Conservation (phyloP, 139 green algal genomes). For the Yamagishiella unicocca region DNA sequence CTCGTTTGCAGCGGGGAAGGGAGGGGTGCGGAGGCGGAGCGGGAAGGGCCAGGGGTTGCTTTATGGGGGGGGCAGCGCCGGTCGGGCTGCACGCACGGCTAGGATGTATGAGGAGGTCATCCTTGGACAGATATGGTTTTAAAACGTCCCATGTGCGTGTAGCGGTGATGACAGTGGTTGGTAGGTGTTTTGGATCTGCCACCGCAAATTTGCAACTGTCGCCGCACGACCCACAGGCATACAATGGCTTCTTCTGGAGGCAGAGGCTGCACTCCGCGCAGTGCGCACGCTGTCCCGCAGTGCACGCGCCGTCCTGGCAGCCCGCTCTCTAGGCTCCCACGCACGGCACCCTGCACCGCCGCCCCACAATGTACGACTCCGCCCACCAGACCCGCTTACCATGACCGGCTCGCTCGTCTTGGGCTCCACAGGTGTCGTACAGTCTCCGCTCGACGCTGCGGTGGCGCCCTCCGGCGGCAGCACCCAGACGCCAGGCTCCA, state of each 20-base stretch:
- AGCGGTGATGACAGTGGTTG: no score
- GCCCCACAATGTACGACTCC: not conserved
- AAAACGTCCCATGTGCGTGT: no score
- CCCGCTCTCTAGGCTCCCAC: not conserved
- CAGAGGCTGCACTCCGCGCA: not conserved
- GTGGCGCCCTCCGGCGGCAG: not conserved
- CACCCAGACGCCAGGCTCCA: conserved; percentile 18
- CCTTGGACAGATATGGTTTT: not conserved
- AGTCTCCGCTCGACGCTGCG: not conserved
- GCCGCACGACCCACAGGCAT: no score
- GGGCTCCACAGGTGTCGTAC: no score
- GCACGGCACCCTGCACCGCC: not conserved
- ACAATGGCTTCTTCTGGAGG: not conserved
- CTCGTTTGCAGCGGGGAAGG: not conserved
- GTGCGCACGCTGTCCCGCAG: not conserved
- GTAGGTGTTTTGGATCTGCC: no score
- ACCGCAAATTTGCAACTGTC: no score
- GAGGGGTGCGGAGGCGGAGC: not conserved
- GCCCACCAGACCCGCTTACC: not conserved
- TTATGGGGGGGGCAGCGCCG: not conserved
- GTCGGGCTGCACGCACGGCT: not conserved
- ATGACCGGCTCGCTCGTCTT: conserved; percentile 16
- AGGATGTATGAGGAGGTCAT: not conserved
- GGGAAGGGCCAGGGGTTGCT: not conserved
- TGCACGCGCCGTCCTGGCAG: no score